Conservation (phyloP, 306 rosid species). For the Rosa lucieae region DNA sequence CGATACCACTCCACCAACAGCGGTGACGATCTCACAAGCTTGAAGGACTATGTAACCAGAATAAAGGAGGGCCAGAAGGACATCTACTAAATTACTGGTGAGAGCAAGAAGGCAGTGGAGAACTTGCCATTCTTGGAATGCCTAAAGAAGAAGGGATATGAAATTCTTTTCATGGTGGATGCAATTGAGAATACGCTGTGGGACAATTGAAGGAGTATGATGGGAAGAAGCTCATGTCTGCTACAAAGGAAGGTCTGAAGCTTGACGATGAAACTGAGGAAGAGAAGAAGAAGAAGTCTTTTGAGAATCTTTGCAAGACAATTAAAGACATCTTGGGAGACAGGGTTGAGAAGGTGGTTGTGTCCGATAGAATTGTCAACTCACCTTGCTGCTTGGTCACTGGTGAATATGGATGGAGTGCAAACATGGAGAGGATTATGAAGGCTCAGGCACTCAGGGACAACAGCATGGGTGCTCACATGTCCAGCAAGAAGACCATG, state of each 20-base stretch:
- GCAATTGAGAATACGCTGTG: conserved; percentile 73
- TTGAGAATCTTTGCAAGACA: conserved; percentile 57
- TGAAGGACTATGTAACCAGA: conserved; percentile 67
- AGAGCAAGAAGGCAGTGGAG: conserved; percentile 71
- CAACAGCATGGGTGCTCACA: conserved; percentile 61
- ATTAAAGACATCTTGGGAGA: conserved; percentile 65
- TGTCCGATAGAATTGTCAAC: conserved; percentile 65
- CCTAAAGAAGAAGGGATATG: conserved; percentile 64
- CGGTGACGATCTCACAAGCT: conserved; percentile 66
- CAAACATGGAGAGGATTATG: conserved; percentile 77
- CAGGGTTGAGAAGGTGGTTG: conserved; percentile 62
- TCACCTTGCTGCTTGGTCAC: conserved; percentile 79
- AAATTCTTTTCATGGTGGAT: conserved; percentile 68
- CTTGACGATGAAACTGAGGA: conserved; percentile 64
- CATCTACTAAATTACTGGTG: conserved; percentile 69
- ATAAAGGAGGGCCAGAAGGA: conserved; percentile 64
- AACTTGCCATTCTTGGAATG: conserved; percentile 71
- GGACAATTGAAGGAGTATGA: conserved; percentile 68
- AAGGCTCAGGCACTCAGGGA: conserved; percentile 76
- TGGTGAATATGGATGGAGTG: conserved; percentile 73
- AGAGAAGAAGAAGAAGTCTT: conserved; percentile 49
- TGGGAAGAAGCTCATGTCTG: conserved; percentile 68
- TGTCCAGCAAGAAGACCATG: conserved; percentile 81
- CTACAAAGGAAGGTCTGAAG: conserved; percentile 66
- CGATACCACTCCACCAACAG: conserved; percentile 67